Conservation (phyloP, 164 flowering plant genomes). For the Euptelea pleiosperma region DNA sequence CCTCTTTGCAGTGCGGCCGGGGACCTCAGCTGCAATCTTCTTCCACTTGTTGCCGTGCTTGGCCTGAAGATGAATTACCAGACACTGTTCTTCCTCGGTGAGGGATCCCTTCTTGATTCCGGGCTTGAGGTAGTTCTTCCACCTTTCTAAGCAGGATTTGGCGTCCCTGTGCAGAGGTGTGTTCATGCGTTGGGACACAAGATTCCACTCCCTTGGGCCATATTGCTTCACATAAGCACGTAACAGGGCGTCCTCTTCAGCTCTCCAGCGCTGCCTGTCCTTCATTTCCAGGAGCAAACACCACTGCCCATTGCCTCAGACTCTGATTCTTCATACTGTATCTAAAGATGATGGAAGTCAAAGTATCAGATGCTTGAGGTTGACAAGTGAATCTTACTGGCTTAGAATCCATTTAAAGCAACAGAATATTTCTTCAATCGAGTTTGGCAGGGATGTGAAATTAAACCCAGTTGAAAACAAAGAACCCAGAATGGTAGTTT, state of each 20-base stretch:
- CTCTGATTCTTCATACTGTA: slow-evolving; percentile 53
- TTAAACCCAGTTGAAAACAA: too few relatives aligned
- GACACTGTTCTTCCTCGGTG: slow-evolving; percentile 76
- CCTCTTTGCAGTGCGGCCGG: slow-evolving; percentile 85
- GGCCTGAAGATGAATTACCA: slow-evolving; percentile 79
- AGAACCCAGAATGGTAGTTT: too few relatives aligned
- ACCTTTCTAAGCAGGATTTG: slow-evolving; percentile 85
- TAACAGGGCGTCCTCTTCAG: slow-evolving; percentile 80
- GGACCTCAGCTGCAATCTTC: slow-evolving; percentile 88
- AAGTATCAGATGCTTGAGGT: slow-evolving; percentile 5
- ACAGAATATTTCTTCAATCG: too few relatives aligned
- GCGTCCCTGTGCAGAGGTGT: slow-evolving; percentile 71
- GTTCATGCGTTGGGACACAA: slow-evolving; percentile 84
- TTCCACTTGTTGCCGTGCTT: slow-evolving; percentile 97
- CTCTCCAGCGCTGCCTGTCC: slow-evolving; percentile 86
- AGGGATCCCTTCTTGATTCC: slow-evolving; percentile 89
- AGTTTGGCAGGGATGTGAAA: background rate
- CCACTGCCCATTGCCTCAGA: slow-evolving; percentile 38
- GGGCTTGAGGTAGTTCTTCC: slow-evolving; percentile 92
- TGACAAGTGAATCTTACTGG: background rate
- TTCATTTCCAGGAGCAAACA: slow-evolving; percentile 58
- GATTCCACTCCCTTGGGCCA: slow-evolving; percentile 87
- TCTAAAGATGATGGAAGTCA: slow-evolving; percentile 17
- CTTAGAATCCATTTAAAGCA: slow-evolving; percentile 2
- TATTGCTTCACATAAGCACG: slow-evolving; percentile 81